Conservation (phyloP, 2,329 filamentous ascomycete species). For the Monosporascus cannonballus region DNA sequence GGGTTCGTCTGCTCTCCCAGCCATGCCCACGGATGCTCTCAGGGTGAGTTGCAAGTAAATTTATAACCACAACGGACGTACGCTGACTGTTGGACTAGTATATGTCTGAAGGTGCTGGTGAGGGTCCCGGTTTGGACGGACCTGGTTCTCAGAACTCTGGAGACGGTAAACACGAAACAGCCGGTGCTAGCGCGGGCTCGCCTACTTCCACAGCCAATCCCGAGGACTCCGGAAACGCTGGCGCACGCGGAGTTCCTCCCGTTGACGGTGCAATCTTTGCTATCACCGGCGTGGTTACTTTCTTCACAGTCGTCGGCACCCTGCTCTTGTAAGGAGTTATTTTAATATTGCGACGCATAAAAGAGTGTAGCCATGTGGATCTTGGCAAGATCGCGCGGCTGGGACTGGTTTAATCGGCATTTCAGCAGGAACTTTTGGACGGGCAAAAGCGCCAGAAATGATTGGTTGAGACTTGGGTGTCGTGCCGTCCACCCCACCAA, state of each 20-base stretch:
- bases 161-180: constrained; percentile 32
- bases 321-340: constrained; percentile 22
- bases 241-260: constrained; percentile 11
- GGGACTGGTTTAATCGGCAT: neutral
- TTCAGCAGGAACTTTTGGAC: neutral
- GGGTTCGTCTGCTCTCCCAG: constrained; percentile 40
- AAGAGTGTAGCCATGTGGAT: neutral
- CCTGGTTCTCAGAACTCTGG: constrained; percentile 42
- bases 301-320: constrained; percentile 25
- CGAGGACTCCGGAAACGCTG: constrained; percentile 23
- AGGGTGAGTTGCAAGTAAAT: constrained; percentile 16
- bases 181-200: constrained; percentile 24
- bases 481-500: neutral
- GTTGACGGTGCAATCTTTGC: constrained; percentile 25
- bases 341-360: neutral
- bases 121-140: constrained; percentile 43
- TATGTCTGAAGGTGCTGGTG: constrained; percentile 43
- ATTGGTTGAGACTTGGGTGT: neutral
- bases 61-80: neutral
- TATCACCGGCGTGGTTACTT: constrained; percentile 20
- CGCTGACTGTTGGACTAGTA: constrained; percentile 23
- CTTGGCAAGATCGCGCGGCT: neutral
- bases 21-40: constrained; percentile 43
- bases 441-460: neutral
- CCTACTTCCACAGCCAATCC: constrained; percentile 15